phyloP scores from a whole-genome alignment of 768 basidiomycete species.

The Terana coerulea region DNA sequence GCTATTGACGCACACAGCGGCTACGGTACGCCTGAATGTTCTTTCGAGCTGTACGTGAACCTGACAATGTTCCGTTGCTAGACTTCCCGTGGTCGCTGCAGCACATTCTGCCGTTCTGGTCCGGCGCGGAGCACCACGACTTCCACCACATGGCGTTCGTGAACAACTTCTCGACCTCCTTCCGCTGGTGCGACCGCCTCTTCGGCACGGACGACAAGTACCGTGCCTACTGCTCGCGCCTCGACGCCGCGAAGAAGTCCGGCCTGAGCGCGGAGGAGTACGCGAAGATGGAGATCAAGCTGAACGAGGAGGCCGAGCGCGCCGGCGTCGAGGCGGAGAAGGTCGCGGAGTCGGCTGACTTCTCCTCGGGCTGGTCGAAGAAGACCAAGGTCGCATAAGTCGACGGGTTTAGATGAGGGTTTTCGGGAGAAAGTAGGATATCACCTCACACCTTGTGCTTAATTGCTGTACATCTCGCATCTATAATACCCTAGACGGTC shows the following conservation, averaged over 20 bases:
- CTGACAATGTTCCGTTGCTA: constrained; percentile 20
- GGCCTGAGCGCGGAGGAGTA: constrained; percentile 49
- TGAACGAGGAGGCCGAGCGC: constrained; percentile 67
- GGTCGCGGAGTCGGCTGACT: constrained; percentile 26
- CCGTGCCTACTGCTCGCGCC: constrained; percentile 66
- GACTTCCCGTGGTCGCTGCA: constrained; percentile 98
- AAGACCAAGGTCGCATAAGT: constrained; percentile 18
- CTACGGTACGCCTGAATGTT: constrained; percentile 58
- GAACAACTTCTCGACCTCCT: constrained; percentile 91
- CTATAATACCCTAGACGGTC: too few species aligned
- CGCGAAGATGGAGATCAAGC: constrained; percentile 51
- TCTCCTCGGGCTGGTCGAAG: constrained; percentile 2
- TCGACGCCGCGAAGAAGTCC: constrained; percentile 53
- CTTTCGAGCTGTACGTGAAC: background rate
- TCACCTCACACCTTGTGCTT: too few species aligned
- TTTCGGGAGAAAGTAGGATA: too few species aligned
- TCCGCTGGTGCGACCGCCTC: constrained; percentile 89
- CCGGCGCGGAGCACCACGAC: constrained; percentile 95
- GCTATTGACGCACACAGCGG: constrained; percentile 97
- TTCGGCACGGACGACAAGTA: constrained; percentile 93
- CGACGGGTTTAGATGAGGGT: background rate
- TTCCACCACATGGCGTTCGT: constrained; percentile 98
- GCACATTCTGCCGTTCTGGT: constrained; percentile 93
- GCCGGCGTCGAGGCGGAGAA: constrained; percentile 73
- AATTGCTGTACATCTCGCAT: too few species aligned